Base-by-base conservation (phyloP, 768 basidiomycete species). In the Daedaleopsis sinensis region DNA sequence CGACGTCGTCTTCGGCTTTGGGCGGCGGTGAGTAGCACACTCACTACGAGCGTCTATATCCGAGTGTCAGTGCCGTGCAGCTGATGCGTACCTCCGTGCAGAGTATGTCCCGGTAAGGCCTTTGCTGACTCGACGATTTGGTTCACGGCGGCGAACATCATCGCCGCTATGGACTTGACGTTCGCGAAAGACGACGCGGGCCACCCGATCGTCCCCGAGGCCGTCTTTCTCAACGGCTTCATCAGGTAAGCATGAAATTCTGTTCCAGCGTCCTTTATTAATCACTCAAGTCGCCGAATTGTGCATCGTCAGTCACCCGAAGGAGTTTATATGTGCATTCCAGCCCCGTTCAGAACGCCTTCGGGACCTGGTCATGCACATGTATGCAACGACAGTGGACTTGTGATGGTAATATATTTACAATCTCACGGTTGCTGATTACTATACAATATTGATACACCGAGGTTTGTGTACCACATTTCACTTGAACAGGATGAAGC, bases 151-250 rank as follows among this genome's bases (percentile, higher is more conserved):
- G 68, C 67, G 37, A 69, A 64, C 59, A 57, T 73, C 36, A 52
- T 73, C 27, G 68, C 71, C 36, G 65, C 67, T 15, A 67, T 72
- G 55, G 62, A 72, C 53, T 36, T 71, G n/a, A 13, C 55, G 12
- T 51, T 27, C 37, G 54, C 62, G 23, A 57, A 73, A 27, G 82
- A 83, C 67, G 74, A 73, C 32, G 58, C 75, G 19, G 83, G 81
- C 11, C 69, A 73, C 24, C 74, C 72, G 21, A 72, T 80, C 21
- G 74, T 76, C 21, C 75, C 78, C 10, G 60, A 70, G 11, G 72
- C 75, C 13, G 77, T 76, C 44, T 82, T 82, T 63, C 71, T 73
- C 8, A 70, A 66, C 59, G 80, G 78, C 8, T 81, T 61, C 51
- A 55, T 61, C 13, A 61, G 60, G 60, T 57, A 21, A 51, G 13